Conservation (phyloP, 2,329 filamentous ascomycete species). For the Pezicula rhizophila region DNA sequence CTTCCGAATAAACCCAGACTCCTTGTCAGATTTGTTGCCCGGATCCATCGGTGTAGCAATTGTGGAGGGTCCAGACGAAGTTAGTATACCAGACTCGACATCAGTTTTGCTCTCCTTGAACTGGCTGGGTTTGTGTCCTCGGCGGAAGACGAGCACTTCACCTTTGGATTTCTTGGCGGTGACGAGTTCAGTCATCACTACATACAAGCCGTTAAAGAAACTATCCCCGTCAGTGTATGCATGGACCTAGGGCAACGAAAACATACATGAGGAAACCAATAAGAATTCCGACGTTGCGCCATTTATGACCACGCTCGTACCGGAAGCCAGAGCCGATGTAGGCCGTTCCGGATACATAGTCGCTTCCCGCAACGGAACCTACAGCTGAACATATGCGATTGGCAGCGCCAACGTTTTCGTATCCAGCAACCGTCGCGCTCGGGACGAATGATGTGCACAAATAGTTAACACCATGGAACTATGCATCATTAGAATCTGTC, state of each 20-base stretch:
- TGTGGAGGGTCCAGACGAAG: background rate
- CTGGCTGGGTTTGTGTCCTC: constrained; percentile 57
- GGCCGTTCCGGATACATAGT: constrained; percentile 48
- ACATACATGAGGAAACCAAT: constrained; percentile 47
- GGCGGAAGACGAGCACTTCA: constrained; percentile 68
- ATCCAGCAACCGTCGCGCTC: constrained; percentile 4
- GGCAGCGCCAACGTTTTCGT: background rate
- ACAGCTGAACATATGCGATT: constrained; percentile 46
- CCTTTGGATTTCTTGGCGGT: constrained; percentile 66
- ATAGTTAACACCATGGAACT: constrained; percentile 38
- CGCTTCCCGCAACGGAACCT: constrained; percentile 47
- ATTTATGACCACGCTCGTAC: constrained; percentile 40
- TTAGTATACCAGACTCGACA: constrained; percentile 51
- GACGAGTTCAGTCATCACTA: constrained; percentile 9
- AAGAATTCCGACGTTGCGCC: constrained; percentile 58
- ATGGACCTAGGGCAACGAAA: constrained; percentile 39
- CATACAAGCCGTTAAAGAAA: too few species aligned
- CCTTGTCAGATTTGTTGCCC: background rate
- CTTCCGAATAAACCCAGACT: background rate
- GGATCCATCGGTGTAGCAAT: background rate
- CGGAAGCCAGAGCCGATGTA: constrained; percentile 49
- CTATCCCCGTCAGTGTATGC: constrained; percentile 27
- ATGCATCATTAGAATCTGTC: too few species aligned
- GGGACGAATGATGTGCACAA: constrained; percentile 11
- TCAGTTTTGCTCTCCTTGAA: constrained; percentile 54